Evolutionary conservation across 2,329 filamentous ascomycete genomes (phyloP).

Genomic region (Pseudocercospora eumusae): DNA sequence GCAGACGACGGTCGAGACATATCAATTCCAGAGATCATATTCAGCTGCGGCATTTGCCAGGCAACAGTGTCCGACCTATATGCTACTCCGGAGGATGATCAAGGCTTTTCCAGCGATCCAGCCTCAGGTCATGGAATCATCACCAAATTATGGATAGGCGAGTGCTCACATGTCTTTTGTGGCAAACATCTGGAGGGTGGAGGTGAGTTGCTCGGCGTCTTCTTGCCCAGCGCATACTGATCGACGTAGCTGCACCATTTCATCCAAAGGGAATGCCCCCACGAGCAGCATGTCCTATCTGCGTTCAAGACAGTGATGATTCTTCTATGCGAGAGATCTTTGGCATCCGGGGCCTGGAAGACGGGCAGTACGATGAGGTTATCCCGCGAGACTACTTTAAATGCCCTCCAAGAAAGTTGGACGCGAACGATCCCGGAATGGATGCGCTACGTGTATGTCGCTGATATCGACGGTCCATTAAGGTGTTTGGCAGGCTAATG

Average conservation of each 20-base stretch:
- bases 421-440: constrained; percentile 40
- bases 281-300: constrained; percentile 50
- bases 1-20: constrained; percentile 10
- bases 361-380: constrained; percentile 46
- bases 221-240: constrained; percentile 4
- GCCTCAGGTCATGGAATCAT: constrained; percentile 42
- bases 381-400: constrained; percentile 49
- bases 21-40: constrained; percentile 45
- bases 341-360: constrained; percentile 47
- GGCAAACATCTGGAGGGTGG: constrained; percentile 51
- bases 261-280: constrained; percentile 46
- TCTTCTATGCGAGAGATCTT: constrained; percentile 44
- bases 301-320: constrained; percentile 41
- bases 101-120: constrained; percentile 38
- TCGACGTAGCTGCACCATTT: constrained; percentile 48
- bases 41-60: constrained; percentile 53
- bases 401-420: constrained; percentile 48
- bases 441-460: constrained; percentile 47
- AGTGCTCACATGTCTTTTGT: constrained; percentile 54
- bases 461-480: not conserved
- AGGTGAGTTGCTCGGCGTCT: constrained; percentile 41
- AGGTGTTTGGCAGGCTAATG: not conserved
- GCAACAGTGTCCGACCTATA: constrained; percentile 50
- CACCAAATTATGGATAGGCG: constrained; percentile 50
- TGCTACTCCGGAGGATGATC: constrained; percentile 40